Conservation (phyloP, 768 basidiomycete species). For the Amanita rimosa region DNA sequence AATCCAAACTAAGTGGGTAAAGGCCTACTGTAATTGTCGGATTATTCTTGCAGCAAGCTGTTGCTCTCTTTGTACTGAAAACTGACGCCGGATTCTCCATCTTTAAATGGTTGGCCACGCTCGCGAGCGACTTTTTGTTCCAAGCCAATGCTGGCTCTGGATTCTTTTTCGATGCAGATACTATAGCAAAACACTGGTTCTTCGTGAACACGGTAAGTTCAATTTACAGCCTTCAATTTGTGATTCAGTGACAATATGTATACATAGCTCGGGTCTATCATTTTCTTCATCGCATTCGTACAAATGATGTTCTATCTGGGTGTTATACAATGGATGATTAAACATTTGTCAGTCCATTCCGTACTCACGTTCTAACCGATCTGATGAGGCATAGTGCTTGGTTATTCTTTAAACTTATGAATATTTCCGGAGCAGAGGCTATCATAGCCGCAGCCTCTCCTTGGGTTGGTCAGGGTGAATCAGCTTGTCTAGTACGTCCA, state of each 20-base stretch:
- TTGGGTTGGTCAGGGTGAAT: constrained; percentile 88
- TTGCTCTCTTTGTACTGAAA: constrained; percentile 88
- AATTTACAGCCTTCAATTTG: not conserved
- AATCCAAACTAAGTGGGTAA: not conserved
- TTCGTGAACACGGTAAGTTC: constrained; percentile 63
- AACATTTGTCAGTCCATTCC: constrained; percentile 52
- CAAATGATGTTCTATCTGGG: constrained; percentile 88
- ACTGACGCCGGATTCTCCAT: constrained; percentile 70
- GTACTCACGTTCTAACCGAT: not conserved
- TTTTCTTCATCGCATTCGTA: constrained; percentile 90
- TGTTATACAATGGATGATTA: constrained; percentile 91
- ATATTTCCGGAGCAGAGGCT: constrained; percentile 90
- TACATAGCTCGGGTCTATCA: constrained; percentile 57
- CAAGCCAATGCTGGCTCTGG: constrained; percentile 58
- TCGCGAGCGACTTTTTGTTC: constrained; percentile 70
- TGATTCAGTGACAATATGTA: constrained; percentile 3
- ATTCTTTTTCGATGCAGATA: constrained; percentile 75
- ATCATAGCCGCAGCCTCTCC: constrained; percentile 88
- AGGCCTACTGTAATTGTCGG: constrained; percentile 88
- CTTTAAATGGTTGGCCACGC: constrained; percentile 73
- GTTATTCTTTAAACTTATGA: constrained; percentile 89
- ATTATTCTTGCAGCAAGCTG: constrained; percentile 71
- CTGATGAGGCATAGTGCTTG: constrained; percentile 44
- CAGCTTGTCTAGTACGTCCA: constrained; percentile 75
- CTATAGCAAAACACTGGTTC: constrained; percentile 67